Conservation (phyloP, 345 rosid genomes). For the Turnera subulata region DNA sequence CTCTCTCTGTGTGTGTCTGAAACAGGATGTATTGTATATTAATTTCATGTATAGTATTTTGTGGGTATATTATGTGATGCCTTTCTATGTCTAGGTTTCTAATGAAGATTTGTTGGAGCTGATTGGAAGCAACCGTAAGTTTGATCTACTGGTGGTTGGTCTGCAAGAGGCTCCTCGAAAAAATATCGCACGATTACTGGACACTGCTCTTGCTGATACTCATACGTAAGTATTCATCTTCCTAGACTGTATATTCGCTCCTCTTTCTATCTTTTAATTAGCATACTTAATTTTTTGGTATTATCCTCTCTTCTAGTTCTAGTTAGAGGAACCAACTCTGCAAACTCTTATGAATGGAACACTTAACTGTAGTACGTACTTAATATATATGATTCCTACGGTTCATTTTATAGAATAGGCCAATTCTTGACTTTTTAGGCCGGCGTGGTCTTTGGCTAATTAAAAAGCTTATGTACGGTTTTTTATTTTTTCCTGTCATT, state of each 20-base stretch:
- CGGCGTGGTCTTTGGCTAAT: too few relatives aligned
- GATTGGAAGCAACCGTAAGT: constrained; percentile 35
- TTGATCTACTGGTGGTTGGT: constrained; percentile 44
- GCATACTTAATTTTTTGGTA: too few relatives aligned
- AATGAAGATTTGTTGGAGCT: constrained; percentile 41
- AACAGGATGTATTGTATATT: background rate
- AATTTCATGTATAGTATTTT: background rate
- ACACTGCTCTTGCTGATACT: constrained; percentile 34
- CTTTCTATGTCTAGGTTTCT: constrained; percentile 21
- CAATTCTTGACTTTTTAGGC: too few relatives aligned
- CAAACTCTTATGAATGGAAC: too few relatives aligned
- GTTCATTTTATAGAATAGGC: too few relatives aligned
- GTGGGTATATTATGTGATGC: background rate
- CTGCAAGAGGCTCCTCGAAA: constrained; percentile 49
- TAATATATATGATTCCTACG: too few relatives aligned
- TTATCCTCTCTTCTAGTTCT: too few relatives aligned
- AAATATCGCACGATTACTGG: constrained; percentile 26
- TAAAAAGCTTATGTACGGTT: too few relatives aligned
- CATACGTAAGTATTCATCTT: constrained; percentile 28
- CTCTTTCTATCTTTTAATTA: background rate
- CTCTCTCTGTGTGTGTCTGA: too few relatives aligned
- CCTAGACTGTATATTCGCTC: background rate
- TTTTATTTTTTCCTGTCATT: too few relatives aligned
- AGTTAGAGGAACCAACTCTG: too few relatives aligned
- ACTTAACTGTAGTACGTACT: too few relatives aligned